Conservation (phyloP, 805 yeast genomes). For the Lipomyces kockii region DNA sequence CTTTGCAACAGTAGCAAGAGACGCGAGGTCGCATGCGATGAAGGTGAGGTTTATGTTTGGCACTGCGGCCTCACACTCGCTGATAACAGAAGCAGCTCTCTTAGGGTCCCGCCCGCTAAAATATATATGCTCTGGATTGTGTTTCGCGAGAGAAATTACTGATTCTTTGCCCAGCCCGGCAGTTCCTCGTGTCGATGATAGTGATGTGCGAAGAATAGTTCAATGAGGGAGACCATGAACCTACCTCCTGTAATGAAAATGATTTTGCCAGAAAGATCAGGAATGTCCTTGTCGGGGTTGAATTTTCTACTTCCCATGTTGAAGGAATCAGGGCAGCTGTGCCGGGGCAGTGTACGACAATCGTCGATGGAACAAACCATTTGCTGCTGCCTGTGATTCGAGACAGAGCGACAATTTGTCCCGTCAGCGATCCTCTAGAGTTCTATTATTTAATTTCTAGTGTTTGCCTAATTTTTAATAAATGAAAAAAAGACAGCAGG, state of each 20-base stretch:
- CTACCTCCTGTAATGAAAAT: conserved; percentile 9
- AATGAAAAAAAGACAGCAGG: too few species aligned
- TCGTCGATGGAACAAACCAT: too few species aligned
- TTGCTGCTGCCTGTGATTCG: too few species aligned
- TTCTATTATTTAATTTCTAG: too few species aligned
- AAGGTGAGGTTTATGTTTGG: neutral
- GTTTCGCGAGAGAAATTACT: conserved; percentile 1
- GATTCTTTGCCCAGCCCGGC: conserved; percentile 2
- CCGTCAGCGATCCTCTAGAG: too few species aligned
- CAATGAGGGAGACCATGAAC: neutral
- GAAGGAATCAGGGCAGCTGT: neutral
- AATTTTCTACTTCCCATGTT: neutral
- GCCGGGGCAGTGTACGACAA: too few species aligned
- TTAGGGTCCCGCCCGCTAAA: neutral
- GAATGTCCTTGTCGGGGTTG: neutral
- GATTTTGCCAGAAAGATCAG: neutral
- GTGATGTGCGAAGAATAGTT: neutral
- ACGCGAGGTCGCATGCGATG: neutral
- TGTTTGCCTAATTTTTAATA: too few species aligned
- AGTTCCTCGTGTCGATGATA: neutral
- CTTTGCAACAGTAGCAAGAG: too few species aligned
- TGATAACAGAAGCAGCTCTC: conserved; percentile 15
- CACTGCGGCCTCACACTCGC: neutral
- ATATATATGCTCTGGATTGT: conserved; percentile 1
- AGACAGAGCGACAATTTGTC: too few species aligned